Conservation (phyloP, 2,329 filamentous ascomycete genomes). For the Ilyonectria destructans region DNA sequence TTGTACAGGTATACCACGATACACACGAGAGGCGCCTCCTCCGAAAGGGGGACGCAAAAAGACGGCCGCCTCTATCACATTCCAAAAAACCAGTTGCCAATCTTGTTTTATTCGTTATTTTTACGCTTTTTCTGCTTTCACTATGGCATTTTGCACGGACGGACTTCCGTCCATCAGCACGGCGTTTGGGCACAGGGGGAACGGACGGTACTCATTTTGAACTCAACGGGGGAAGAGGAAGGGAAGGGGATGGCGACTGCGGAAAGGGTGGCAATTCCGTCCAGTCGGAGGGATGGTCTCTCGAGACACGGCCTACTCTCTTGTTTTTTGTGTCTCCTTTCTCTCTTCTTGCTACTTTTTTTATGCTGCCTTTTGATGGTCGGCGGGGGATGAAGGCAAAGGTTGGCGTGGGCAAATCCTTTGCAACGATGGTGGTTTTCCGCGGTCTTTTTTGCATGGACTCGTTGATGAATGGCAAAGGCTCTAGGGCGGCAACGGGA, state of each 20-base stretch:
- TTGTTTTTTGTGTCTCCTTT: slow-evolving; percentile 30
- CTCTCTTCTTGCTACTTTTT: slow-evolving; percentile 33
- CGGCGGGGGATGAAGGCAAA: slow-evolving; percentile 3
- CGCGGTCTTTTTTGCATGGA: slow-evolving; percentile 19
- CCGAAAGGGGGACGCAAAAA: slow-evolving; percentile 36
- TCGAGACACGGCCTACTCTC: slow-evolving; percentile 38
- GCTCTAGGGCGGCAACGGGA: slow-evolving; percentile 12
- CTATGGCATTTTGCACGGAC: slow-evolving; percentile 44
- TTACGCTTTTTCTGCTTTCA: slow-evolving; percentile 36
- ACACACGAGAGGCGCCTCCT: slow-evolving; percentile 44
- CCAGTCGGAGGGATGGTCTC: slow-evolving; percentile 31
- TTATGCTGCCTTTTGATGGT: slow-evolving; percentile 27
- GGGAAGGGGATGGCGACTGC: slow-evolving; percentile 36
- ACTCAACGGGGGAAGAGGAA: slow-evolving; percentile 30
- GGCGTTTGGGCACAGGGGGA: slow-evolving; percentile 52
- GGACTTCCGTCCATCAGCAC: slow-evolving; percentile 47
- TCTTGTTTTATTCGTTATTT: slow-evolving; percentile 40
- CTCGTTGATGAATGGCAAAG: slow-evolving; percentile 3
- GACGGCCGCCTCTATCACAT: slow-evolving; percentile 33
- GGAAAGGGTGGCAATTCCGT: slow-evolving; percentile 38
- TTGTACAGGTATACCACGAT: slow-evolving; percentile 53
- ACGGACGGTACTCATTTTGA: slow-evolving; percentile 36
- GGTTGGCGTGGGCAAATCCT: slow-evolving; percentile 1
- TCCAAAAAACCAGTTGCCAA: slow-evolving; percentile 40
- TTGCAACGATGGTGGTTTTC: slow-evolving; percentile 8